Base-by-base conservation (phyloP, 306 rosid genomes). In the Quercus gilva region DNA sequence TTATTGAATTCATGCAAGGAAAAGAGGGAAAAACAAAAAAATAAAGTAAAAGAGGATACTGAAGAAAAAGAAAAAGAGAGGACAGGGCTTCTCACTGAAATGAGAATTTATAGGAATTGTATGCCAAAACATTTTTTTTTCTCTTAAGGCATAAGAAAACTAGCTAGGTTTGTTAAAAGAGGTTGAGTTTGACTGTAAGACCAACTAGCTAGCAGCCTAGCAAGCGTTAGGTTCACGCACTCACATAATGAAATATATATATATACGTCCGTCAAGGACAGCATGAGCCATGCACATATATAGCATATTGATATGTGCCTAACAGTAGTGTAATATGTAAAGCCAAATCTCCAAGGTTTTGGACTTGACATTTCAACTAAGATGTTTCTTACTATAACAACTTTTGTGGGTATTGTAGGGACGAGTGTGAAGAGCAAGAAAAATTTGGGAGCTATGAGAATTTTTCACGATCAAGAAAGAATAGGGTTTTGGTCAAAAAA, bases 401-500 rank as follows among this genome's bases (percentile, higher is more conserved):
- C 70, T 15, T 64, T 64, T 60, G 61, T 57, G 15, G 6, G 13
- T 15, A 2, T 21, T 45, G 20, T 65, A 21, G 76, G 76, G 79
- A 81, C 60, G 68, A 59, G 71, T 63, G 52, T 79, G 80, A 79
- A 71, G 61, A 74, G 51, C 1, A 71, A 29, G 63, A 64, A 79
- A 59, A 71, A n/a, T 59, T 59, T 76, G 63, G 74, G n/a, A 31
- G 51, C 25, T 6, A 68, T 26, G 71, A 77, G 74, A 76, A 76
- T 20, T 69, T 74, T 15, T 26, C 65, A 74, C 69, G 82, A 79
- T 41, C 60, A 80, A 83, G 58, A 21, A 74, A 41, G 76, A 49
- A 12, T 72, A 29, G 77, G 78, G 81, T 18, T 84, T 80, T 84
- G 89, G 93, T 85, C 92, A 89, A 87, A 89, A 84, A 83, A 81